These are phyloP conservation scores for Phylloporus sp. DNA, from an alignment of 768 basidiomycete genomes.

Conservation along the genomic window DNA sequence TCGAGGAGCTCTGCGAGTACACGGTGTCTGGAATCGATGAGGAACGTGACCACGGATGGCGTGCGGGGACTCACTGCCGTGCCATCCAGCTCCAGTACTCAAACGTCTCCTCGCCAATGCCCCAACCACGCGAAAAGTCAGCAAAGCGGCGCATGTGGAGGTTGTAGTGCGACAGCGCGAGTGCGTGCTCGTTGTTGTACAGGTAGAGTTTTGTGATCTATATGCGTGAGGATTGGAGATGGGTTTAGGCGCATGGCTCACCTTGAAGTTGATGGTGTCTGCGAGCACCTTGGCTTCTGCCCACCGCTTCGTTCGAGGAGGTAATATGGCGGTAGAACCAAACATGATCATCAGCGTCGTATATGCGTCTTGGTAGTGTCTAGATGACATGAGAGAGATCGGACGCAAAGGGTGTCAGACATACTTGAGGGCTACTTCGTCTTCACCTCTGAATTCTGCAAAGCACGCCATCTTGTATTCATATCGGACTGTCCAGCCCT, in stretches of 20 bases:
- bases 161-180: constrained; percentile 79
- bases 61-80: constrained; percentile 60
- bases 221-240: not conserved
- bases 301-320: constrained; percentile 95
- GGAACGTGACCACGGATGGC: not conserved
- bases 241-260: constrained; percentile 25
- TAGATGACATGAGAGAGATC: constrained; percentile 29
- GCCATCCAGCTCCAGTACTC: constrained; percentile 98
- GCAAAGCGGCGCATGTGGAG: constrained; percentile 82
- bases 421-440: constrained; percentile 89
- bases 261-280: constrained; percentile 90
- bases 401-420: constrained; percentile 26
- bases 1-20: constrained; percentile 89
- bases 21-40: constrained; percentile 57
- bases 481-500: constrained; percentile 95
- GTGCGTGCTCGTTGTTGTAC: constrained; percentile 82
- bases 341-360: constrained; percentile 83
- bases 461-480: constrained; percentile 98
- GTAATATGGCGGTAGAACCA: constrained; percentile 77
- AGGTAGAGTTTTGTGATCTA: constrained; percentile 89
- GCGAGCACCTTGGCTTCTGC: constrained; percentile 97
- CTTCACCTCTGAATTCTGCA: constrained; percentile 90
- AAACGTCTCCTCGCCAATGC: constrained; percentile 93
- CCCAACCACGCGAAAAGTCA: constrained; percentile 88
- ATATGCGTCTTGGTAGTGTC: constrained; percentile 95